A percentile compares a stretch with the other conserved stretches of the same genome.
Evolutionary conservation across 2,329 filamentous ascomycete species (phyloP).

Genomic region (Arthrobotrys megalospora): DNA sequence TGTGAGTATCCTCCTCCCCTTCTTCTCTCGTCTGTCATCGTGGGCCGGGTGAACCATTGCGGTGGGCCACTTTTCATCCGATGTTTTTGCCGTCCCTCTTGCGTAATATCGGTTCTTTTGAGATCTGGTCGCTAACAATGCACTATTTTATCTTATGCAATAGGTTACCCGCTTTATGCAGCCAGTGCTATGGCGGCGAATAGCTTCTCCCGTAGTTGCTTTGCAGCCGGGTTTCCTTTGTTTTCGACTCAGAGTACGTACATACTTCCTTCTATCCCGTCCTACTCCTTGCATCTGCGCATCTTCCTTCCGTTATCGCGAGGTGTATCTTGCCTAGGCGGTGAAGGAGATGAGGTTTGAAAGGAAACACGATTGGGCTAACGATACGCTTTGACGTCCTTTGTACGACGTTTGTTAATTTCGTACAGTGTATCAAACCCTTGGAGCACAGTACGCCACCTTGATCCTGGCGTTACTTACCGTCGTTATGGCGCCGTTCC

Average conservation of each 20-base stretch:
- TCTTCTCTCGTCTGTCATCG: constrained; percentile 38
- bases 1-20: constrained; percentile 67
- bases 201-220: constrained; percentile 81
- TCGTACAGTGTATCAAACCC: constrained; percentile 73
- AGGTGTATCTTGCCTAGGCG: neutral
- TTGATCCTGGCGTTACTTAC: constrained; percentile 76
- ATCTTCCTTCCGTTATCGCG: neutral
- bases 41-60: neutral
- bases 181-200: constrained; percentile 87
- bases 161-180: constrained; percentile 80
- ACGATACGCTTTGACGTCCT: constrained; percentile 34
- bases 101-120: constrained; percentile 47
- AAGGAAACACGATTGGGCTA: constrained; percentile 9
- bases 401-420: constrained; percentile 36
- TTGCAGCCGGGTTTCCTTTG: constrained; percentile 83
- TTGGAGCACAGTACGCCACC: constrained; percentile 81
- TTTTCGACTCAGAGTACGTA: constrained; percentile 76
- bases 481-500: constrained; percentile 76
- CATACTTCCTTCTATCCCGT: constrained; percentile 25
- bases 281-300: neutral
- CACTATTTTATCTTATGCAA: constrained; percentile 65
- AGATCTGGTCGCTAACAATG: constrained; percentile 71
- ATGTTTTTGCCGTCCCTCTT: constrained; percentile 3
- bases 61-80: constrained; percentile 63
- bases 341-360: constrained; percentile 62